Conservation (phyloP, 805 yeast species). For the Yarrowia porcina region DNA sequence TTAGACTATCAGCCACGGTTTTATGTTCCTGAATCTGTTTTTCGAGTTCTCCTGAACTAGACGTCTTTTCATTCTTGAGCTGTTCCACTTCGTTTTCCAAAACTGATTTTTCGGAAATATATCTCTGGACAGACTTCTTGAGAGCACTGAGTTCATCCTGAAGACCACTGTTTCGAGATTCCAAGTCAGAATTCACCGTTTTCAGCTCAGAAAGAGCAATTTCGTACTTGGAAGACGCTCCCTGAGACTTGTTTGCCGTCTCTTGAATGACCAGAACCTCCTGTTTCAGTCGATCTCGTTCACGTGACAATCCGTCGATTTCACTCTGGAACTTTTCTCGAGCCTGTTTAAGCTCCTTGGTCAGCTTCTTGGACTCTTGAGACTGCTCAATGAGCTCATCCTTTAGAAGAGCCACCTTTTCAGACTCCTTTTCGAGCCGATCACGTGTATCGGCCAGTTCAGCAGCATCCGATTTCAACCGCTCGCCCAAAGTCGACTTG, state of each 20-base stretch:
- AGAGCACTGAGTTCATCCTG: not conserved
- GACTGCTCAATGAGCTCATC: conserved; percentile 39
- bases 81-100: not conserved
- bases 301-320: conserved; percentile 29
- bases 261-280: conserved; percentile 28
- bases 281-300: conserved; percentile 32
- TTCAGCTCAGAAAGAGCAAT: conserved; percentile 36
- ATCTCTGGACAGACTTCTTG: not conserved
- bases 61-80: not conserved
- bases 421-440: conserved; percentile 38
- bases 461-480: conserved; percentile 43
- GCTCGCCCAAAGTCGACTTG: conserved; percentile 44
- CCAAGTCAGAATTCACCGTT: not conserved
- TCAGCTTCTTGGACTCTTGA: conserved; percentile 34
- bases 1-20: conserved; percentile 29
- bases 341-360: conserved; percentile 34
- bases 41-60: conserved; percentile 3
- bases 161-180: not conserved
- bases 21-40: conserved; percentile 5
- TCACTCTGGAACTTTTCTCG: conserved; percentile 30
- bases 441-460: conserved; percentile 39
- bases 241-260: conserved; percentile 5
- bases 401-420: conserved; percentile 40
- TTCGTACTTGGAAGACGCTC: conserved; percentile 34
- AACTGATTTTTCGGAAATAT: not conserved